Base-by-base conservation (phyloP, 116 monocot genomes). In the Zostera marina region DNA sequence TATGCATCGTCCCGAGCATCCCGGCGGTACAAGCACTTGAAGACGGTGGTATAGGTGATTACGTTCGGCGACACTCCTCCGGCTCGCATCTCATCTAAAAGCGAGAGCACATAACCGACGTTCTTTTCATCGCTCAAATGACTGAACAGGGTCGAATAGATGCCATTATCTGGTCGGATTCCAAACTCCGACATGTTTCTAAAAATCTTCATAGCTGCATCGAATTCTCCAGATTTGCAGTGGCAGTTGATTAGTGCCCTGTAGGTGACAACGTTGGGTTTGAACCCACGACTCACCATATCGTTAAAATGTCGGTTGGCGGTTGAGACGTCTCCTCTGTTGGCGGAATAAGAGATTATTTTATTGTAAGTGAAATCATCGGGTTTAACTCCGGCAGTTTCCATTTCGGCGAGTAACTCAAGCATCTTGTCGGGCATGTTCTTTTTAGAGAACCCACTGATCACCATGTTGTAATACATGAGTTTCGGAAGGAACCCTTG, bases 331-430 rank as follows among this genome's bases (percentile, higher is more conserved):
- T 94, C 85, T 14, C 67, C 65, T 9, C 26, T 63, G 56, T 74
- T 79, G 54, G 77, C 67, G 5, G 61, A 68, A 52, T 75, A 75
- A 56, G 75, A 57, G 44, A 96, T 76, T 42, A 96, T 63, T 21
- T 75, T 85, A 63, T 88, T 96, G 48, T 80, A 96, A 2, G 94
- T 88, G 63, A 77, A 60, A 1, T 70, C 66, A 66, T 94, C 84
- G 11, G 88, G 94, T 22, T 51, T 60, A 3, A 94, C 13, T 44
- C 75, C 79, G 9, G 21, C 63, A 15, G 66, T 63, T 8, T 42
- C 22, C 84, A 88, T 88, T 64, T 88, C 81, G 10, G 47, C 42
- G 16, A 84, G 63, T 74, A 94, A 9, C 13, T 68, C 60, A 56
- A 41, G 41, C 23, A 84, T 81, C 60, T 68, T 76, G 8, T 77